Percentiles rank a stretch among this genome's conserved stretches.
These are phyloP conservation scores for Helianthus annuus DNA, from an alignment of 129 eudicot genomes.

Conservation along the genomic window HanXRQr2.0-SUNRISE NC_035433.2:128324709-128325208, in stretches of 20 bases:
- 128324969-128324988: background rate
- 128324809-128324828: background rate
- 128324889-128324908: constrained; percentile 63
- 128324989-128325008: too few species aligned
- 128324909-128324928: constrained; percentile 72
- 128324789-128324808: background rate
- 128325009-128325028: background rate
- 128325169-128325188: constrained; percentile 70
- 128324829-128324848: background rate
- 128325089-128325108: background rate
- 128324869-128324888: constrained; percentile 57
- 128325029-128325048: background rate
- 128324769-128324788: background rate
- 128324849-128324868: constrained; percentile 12
- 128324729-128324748: background rate
- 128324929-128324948: constrained; percentile 59
- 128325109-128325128: background rate
- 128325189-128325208: constrained; percentile 75
- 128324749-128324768: background rate
- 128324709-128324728: background rate
- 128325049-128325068: background rate
- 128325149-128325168: background rate
- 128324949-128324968: background rate
- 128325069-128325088: background rate
- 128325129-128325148: background rate